Conservation (phyloP, 2,329 filamentous ascomycete genomes). For the Monilinia laxa region DNA sequence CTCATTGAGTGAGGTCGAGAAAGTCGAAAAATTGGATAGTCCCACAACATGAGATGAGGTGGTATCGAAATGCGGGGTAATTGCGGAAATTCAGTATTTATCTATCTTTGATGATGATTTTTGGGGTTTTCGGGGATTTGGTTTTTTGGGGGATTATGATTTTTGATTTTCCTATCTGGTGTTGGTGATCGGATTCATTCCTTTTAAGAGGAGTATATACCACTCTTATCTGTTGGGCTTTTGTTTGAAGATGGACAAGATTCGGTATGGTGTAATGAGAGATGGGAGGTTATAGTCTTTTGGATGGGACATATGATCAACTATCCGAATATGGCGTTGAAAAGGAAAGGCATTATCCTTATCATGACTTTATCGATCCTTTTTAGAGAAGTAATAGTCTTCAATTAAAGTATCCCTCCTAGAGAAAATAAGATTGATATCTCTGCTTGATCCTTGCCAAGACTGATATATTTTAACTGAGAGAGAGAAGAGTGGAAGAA, state of each 20-base stretch:
- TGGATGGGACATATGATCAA: slow-evolving; percentile 1
- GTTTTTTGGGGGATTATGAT: background rate
- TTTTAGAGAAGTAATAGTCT: background rate
- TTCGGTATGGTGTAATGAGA: background rate
- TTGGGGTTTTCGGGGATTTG: background rate
- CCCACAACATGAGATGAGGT: slow-evolving; percentile 18
- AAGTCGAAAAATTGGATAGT: slow-evolving; percentile 6
- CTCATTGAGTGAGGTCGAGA: slow-evolving; percentile 16
- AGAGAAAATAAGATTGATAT: background rate
- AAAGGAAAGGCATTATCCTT: background rate
- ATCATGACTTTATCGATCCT: background rate
- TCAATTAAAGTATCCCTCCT: background rate
- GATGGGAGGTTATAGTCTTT: background rate
- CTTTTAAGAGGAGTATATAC: slow-evolving; percentile 9
- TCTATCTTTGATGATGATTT: background rate
- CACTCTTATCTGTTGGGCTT: slow-evolving; percentile 8
- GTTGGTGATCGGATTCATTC: background rate
- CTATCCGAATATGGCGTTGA: background rate
- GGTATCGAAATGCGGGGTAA: slow-evolving; percentile 18
- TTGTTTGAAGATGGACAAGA: slow-evolving; percentile 1
- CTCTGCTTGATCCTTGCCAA: background rate
- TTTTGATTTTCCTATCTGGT: background rate
- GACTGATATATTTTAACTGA: background rate
- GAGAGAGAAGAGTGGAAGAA: background rate
- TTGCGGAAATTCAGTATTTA: background rate